phyloP scores from a whole-genome alignment of 768 basidiomycete species.

The Hemileccinum rubropunctum region DNA sequence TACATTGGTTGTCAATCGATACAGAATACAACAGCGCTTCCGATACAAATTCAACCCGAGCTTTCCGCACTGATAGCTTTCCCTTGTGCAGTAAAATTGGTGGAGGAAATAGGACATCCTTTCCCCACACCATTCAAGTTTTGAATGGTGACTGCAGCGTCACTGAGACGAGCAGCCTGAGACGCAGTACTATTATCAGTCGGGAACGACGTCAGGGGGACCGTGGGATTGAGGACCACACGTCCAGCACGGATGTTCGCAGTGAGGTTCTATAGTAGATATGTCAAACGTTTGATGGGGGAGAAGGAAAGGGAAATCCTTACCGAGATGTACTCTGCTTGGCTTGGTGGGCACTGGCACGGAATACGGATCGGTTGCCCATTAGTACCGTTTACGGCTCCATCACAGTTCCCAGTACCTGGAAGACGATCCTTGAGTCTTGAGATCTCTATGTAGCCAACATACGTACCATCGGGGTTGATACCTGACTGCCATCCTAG shows the following conservation, averaged over 20 bases:
- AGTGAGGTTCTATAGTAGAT: constrained; percentile 30
- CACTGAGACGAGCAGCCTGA: constrained; percentile 49
- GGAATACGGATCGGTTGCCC: constrained; percentile 35
- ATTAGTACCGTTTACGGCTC: constrained; percentile 29
- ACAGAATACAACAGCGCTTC: too few relatives aligned
- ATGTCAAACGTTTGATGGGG: neutral
- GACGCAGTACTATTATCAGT: constrained; percentile 38
- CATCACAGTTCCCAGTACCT: constrained; percentile 40
- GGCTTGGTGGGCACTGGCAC: constrained; percentile 35
- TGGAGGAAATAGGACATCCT: constrained; percentile 64
- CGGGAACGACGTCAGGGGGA: constrained; percentile 44
- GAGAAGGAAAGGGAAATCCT: neutral
- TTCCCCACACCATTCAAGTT: constrained; percentile 65
- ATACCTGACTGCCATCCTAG: constrained; percentile 53
- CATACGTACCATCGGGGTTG: constrained; percentile 55
- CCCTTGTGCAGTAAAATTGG: constrained; percentile 51
- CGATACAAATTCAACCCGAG: constrained; percentile 7
- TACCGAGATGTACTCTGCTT: constrained; percentile 26
- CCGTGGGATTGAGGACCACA: constrained; percentile 40
- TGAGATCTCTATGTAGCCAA: neutral
- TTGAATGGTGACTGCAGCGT: constrained; percentile 64
- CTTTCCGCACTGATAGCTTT: constrained; percentile 17
- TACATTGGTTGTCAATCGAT: too few relatives aligned
- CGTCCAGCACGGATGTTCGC: constrained; percentile 40
- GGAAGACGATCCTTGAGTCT: neutral